phyloP scores from a whole-genome alignment of 176 grass and related monocot species.

The Aechmea fasciata region DNA sequence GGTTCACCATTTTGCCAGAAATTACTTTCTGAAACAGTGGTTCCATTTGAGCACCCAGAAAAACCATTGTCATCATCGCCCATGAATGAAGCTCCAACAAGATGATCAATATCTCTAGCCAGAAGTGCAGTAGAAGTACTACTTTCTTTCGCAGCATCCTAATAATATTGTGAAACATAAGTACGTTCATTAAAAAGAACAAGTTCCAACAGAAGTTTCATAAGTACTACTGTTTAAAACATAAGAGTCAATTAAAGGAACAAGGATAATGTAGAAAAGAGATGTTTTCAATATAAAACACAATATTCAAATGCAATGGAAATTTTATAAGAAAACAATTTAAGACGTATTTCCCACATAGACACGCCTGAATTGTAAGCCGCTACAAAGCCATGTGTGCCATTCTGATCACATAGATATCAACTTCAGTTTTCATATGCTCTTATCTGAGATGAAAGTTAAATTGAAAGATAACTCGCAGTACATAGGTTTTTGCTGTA shows the following conservation, averaged over 20 bases:
- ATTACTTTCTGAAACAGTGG: constrained; percentile 29
- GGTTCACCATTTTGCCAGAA: background rate
- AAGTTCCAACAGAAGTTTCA: constrained; percentile 7
- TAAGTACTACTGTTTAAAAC: background rate
- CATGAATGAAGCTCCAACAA: constrained; percentile 31
- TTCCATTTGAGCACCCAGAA: constrained; percentile 18
- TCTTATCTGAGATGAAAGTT: too few relatives aligned
- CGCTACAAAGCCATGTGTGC: too few relatives aligned
- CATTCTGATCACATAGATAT: too few relatives aligned
- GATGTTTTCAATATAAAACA: too few relatives aligned
- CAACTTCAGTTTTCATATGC: background rate
- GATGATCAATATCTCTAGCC: constrained; percentile 16
- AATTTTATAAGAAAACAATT: too few relatives aligned
- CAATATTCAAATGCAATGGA: too few relatives aligned
- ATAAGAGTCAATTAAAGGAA: background rate
- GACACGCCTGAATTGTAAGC: too few relatives aligned
- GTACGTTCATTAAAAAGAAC: constrained; percentile 2
- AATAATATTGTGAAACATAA: constrained; percentile 4
- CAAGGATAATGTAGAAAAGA: too few relatives aligned
- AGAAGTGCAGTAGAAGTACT: constrained; percentile 11
- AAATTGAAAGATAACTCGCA: too few relatives aligned
- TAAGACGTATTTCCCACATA: too few relatives aligned
- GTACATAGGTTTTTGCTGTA: too few relatives aligned
- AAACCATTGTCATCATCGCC: constrained; percentile 17
- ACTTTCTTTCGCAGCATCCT: constrained; percentile 32